These are phyloP conservation scores for Alternaria sp. DNA, from an alignment of 2,329 filamentous ascomycete genomes.

Conservation along the genomic window DNA sequence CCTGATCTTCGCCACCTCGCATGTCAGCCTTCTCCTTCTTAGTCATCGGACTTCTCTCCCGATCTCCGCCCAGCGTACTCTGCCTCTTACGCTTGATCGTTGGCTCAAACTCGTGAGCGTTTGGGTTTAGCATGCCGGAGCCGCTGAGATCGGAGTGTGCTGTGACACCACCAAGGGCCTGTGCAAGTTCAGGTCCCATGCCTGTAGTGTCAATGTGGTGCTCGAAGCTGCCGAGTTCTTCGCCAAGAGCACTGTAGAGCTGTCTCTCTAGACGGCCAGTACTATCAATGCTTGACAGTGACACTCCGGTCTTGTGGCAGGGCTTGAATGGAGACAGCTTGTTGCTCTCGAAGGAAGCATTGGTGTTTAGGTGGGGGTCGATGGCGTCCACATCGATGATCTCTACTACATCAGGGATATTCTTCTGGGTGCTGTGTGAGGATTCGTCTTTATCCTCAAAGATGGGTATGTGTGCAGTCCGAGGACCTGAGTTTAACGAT, in stretches of 20 bases:
- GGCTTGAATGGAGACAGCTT: slow-evolving; percentile 25
- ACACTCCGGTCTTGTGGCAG: slow-evolving; percentile 26
- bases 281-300: slow-evolving; percentile 39
- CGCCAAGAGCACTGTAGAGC: slow-evolving; percentile 41
- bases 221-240: slow-evolving; percentile 37
- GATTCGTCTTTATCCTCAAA: slow-evolving; percentile 1
- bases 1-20: not conserved
- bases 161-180: slow-evolving; percentile 3
- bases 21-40: slow-evolving; percentile 33
- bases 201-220: slow-evolving; percentile 12
- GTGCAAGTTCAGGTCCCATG: slow-evolving; percentile 23
- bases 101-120: slow-evolving; percentile 21
- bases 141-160: slow-evolving; percentile 6
- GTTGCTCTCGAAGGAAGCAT: not conserved
- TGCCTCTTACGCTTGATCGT: slow-evolving; percentile 39
- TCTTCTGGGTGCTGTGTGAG: not conserved
- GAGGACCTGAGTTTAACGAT: not conserved
- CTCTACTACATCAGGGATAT: slow-evolving; percentile 15
- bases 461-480: not conserved
- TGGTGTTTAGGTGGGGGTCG: slow-evolving; percentile 12
- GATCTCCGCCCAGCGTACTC: slow-evolving; percentile 27
- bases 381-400: slow-evolving; percentile 32
- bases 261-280: slow-evolving; percentile 35
- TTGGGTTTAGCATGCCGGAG: slow-evolving; percentile 2
- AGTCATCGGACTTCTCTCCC: slow-evolving; percentile 24